Base-by-base conservation (phyloP, 805 yeast species). In the Kurtzmaniella cleridarum region DNA sequence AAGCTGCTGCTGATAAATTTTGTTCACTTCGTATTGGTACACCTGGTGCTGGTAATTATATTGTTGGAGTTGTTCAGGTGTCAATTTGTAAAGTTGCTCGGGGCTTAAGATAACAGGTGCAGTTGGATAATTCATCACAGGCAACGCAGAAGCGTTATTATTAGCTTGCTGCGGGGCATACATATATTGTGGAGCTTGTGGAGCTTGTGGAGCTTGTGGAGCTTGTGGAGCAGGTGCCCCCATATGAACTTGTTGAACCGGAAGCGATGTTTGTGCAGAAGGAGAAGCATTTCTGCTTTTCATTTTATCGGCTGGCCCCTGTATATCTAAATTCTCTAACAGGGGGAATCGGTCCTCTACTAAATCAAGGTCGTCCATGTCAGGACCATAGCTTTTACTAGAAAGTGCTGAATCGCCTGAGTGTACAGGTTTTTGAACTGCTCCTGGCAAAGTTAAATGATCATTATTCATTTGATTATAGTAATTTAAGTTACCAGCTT, bases 311-410 rank as follows among this genome's bases (percentile, higher is more conserved):
- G 24, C 24, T n/a, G n/a, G n/a, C 24, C 24, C 24, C 24, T 5
- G 24, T 20, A 20, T 20, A 23, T 36, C 43, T 15, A 40, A 38
- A 11, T 59, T 64, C 18, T 71, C 75, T n/a, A 73, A 48, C 2
- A 74, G 66, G 1, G 79, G 83, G 46, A 67, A 78, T 35, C 81
- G 56, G 41, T 71, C 71, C 48, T 75, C 81, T 1, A 70, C 75
- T 39, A 66, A 56, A 20, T 67, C 71, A 39, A 68, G 47, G 27
- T 71, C 56, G 5, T 62, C 71, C 24, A 73, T 39, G n/a, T 65
- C 71, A 9, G 54, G 55, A 23, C 58, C 51, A 24, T 55, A 53
- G 24, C 47, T 53, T 30, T 50, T n/a, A 35, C 32, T 27, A 8
- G 38, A 35, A 5, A 16, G 5, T n/a, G 20, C 35, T 15, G 26